Conservation (phyloP, 2,329 filamentous ascomycete species). For the Aspergillus sp. region DNA sequence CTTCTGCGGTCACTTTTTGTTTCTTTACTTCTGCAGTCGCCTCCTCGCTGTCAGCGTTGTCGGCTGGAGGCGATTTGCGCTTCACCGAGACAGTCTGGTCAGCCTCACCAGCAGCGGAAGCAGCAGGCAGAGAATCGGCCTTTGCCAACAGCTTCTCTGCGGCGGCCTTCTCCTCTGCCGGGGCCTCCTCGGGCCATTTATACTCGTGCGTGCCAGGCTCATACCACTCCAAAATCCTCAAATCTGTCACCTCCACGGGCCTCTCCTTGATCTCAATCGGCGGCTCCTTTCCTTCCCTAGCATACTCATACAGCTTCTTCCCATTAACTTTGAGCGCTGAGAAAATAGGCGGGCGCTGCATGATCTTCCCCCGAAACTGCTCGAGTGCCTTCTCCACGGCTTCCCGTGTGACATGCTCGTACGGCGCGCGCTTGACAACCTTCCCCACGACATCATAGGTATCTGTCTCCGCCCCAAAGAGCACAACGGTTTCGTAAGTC, state of each 20-base stretch:
- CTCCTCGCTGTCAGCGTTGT: slow-evolving; percentile 24
- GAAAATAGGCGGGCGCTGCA: slow-evolving; percentile 90
- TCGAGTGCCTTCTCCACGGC: slow-evolving; percentile 76
- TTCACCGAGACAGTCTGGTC: slow-evolving; percentile 31
- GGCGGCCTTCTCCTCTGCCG: slow-evolving; percentile 72
- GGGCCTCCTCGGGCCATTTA: slow-evolving; percentile 79
- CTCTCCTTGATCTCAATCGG: slow-evolving; percentile 82
- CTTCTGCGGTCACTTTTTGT: slow-evolving; percentile 35
- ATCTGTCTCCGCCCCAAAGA: slow-evolving; percentile 92
- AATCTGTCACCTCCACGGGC: slow-evolving; percentile 74
- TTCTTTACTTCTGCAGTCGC: slow-evolving; percentile 30
- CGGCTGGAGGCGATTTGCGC: slow-evolving; percentile 39
- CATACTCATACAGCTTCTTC: slow-evolving; percentile 95
- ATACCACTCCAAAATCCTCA: slow-evolving; percentile 83
- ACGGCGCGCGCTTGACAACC: slow-evolving; percentile 73
- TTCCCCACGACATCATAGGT: slow-evolving; percentile 89
- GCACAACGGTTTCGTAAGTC: slow-evolving; percentile 83
- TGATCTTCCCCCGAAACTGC: slow-evolving; percentile 78
- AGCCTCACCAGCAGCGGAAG: slow-evolving; percentile 33
- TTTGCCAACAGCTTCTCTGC: slow-evolving; percentile 68
- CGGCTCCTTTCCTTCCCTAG: slow-evolving; percentile 82
- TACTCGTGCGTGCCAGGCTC: slow-evolving; percentile 80
- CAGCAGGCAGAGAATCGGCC: slow-evolving; percentile 33
- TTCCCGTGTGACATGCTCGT: slow-evolving; percentile 79
- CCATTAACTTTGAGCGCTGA: slow-evolving; percentile 92